Conservation (phyloP, 2,329 filamentous ascomycete species). For the Pseudogymnoascus pannorum region DNA sequence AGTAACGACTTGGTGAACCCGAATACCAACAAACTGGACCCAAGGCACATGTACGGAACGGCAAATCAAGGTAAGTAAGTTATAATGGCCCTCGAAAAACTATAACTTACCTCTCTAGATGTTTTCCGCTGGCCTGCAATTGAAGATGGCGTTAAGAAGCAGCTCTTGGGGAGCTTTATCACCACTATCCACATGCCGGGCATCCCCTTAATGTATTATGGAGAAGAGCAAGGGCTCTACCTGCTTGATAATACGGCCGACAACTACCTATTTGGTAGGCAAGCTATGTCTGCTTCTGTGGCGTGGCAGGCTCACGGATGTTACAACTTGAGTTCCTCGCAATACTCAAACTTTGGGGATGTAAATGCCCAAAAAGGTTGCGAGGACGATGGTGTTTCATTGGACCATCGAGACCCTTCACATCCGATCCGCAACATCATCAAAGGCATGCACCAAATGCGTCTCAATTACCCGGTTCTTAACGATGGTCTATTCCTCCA, state of each 20-base stretch:
- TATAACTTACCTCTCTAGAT: conserved; percentile 46
- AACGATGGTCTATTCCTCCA: conserved; percentile 52
- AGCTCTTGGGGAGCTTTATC: conserved; percentile 52
- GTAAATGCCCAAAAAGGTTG: conserved; percentile 47
- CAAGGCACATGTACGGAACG: conserved; percentile 55
- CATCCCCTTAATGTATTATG: conserved; percentile 54
- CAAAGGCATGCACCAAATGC: conserved; percentile 54
- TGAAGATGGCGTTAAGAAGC: conserved; percentile 47
- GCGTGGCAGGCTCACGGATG: conserved; percentile 61
- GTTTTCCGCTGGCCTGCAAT: conserved; percentile 59
- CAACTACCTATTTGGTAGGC: conserved; percentile 59
- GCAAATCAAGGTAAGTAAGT: conserved; percentile 40
- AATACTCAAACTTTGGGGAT: conserved; percentile 52
- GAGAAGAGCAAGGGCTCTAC: conserved; percentile 60
- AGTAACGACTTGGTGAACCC: conserved; percentile 54
- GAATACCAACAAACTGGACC: conserved; percentile 54
- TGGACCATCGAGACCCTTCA: conserved; percentile 56
- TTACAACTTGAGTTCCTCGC: conserved; percentile 46
- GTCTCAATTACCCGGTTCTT: conserved; percentile 46
- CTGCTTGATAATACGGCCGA: conserved; percentile 54
- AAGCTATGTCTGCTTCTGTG: conserved; percentile 52
- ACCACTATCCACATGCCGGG: conserved; percentile 53
- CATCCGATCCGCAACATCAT: conserved; percentile 53
- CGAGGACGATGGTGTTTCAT: conserved; percentile 46
- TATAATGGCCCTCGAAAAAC: conserved; percentile 38